Evolutionary conservation across 768 basidiomycete genomes (phyloP).

Genomic region (Lyophyllum shimeji): DNA sequence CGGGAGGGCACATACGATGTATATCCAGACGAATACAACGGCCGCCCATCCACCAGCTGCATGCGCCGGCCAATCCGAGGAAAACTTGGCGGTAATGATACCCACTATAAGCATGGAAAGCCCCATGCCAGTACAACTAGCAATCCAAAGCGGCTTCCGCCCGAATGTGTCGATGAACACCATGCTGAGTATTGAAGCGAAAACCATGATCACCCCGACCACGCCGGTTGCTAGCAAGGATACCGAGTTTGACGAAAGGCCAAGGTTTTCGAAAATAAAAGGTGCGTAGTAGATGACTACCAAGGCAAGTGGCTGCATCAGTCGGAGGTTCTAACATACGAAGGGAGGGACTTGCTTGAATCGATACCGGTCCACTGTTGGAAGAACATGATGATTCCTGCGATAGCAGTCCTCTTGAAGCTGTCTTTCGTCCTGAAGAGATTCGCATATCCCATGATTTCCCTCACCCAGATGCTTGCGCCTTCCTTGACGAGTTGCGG

Average conservation of each 20-base stretch:
- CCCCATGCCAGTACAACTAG: conserved; percentile 34
- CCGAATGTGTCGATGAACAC: conserved; percentile 37
- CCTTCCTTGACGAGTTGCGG: conserved; percentile 16
- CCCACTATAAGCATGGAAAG: conserved; percentile 19
- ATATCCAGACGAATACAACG: conserved; percentile 37
- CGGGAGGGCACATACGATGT: conserved; percentile 35
- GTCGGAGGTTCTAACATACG: conserved; percentile 10
- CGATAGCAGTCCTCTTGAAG: conserved; percentile 15
- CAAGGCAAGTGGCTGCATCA: not conserved
- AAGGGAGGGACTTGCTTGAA: conserved; percentile 12
- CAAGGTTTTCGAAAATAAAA: conserved; percentile 38
- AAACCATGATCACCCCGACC: conserved; percentile 29
- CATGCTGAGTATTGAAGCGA: conserved; percentile 35
- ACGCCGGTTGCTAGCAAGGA: conserved; percentile 42
- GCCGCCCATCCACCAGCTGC: conserved; percentile 26
- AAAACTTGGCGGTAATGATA: conserved; percentile 14
- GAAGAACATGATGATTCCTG: conserved; percentile 18
- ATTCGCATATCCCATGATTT: conserved; percentile 16
- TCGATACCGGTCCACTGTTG: conserved; percentile 26
- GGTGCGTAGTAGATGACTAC: conserved; percentile 20
- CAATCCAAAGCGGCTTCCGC: conserved; percentile 37
- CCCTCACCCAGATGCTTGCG: conserved; percentile 13
- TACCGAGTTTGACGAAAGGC: conserved; percentile 37
- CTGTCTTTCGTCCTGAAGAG: conserved; percentile 16
- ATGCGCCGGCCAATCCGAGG: conserved; percentile 21